Conservation (phyloP, 352 stramenopile genomes). For the Nothophytophthora sp. region DNA sequence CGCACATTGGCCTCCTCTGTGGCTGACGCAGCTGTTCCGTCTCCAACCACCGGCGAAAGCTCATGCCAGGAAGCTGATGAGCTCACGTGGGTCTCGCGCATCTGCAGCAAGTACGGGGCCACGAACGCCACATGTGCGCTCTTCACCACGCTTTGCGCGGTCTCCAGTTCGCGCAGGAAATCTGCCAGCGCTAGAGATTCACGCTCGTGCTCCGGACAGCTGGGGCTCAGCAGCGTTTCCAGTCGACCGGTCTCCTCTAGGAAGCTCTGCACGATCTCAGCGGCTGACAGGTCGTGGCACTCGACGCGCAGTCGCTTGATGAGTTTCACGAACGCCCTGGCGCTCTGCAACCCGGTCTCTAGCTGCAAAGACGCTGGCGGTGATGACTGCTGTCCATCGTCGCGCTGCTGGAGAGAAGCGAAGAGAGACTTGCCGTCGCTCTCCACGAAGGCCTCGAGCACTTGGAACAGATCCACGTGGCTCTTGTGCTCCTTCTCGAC, state of each 20-base stretch:
- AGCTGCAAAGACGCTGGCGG: slow-evolving; percentile 9
- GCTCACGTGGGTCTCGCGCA: slow-evolving; percentile 45
- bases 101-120: slow-evolving; percentile 66
- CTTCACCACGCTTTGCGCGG: slow-evolving; percentile 52
- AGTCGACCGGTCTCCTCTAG: slow-evolving; percentile 53
- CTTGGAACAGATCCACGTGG: slow-evolving; percentile 47
- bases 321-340: slow-evolving; percentile 37
- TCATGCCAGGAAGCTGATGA: slow-evolving; percentile 21
- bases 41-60: slow-evolving; percentile 1
- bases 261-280: slow-evolving; percentile 66
- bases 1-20: slow-evolving; percentile 21
- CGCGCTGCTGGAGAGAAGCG: slow-evolving; percentile 11
- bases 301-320: slow-evolving; percentile 42
- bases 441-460: slow-evolving; percentile 54
- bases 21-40: neutral
- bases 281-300: slow-evolving; percentile 50
- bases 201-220: slow-evolving; percentile 46
- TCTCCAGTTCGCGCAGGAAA: slow-evolving; percentile 67
- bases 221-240: slow-evolving; percentile 46
- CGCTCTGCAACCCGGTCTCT: slow-evolving; percentile 27
- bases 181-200: slow-evolving; percentile 65
- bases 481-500: slow-evolving; percentile 66
- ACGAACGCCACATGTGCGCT: slow-evolving; percentile 69
- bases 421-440: slow-evolving; percentile 26
- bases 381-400: slow-evolving; percentile 3